Evolutionary conservation across 495 filamentous ascomycete genomes (phyloP).

Genomic region (Rostrohypoxylon terebratum): DNA sequence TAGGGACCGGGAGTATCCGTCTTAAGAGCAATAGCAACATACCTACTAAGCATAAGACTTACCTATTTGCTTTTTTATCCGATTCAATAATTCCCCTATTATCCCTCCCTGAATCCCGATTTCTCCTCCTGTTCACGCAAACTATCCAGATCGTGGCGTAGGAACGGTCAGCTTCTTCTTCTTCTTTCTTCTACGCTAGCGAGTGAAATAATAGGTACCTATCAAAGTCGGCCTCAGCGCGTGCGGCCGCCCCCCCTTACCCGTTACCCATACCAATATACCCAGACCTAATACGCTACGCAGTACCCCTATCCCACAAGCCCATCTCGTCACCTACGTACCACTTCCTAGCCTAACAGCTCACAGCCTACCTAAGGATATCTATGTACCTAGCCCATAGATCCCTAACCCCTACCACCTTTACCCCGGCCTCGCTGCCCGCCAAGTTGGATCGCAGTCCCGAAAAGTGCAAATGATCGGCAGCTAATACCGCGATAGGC

Average conservation of each 20-base stretch:
- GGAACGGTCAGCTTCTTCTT: slow-evolving; percentile 15
- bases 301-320: no score
- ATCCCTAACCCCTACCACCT: not conserved
- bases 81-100: not conserved
- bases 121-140: slow-evolving; percentile 17
- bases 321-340: no score
- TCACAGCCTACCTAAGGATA: no score
- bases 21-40: slow-evolving; percentile 8
- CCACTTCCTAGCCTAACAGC: no score
- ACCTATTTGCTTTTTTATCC: not conserved
- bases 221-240: not conserved
- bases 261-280: no score
- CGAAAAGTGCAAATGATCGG: slow-evolving; percentile 38
- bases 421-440: slow-evolving; percentile 16
- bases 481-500: slow-evolving; percentile 41
- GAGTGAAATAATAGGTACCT: not conserved
- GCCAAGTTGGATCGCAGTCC: slow-evolving; percentile 36
- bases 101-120: not conserved
- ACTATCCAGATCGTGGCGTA: slow-evolving; percentile 19
- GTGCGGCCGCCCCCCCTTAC: slow-evolving; percentile 7
- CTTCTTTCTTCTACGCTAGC: not conserved
- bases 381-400: not conserved
- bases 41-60: no score
- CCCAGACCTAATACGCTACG: no score
- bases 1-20: slow-evolving; percentile 22